These are phyloP conservation scores for Neoboletus subvelutipes DNA, from an alignment of 768 basidiomycete genomes.

Conservation along the genomic window DNA sequence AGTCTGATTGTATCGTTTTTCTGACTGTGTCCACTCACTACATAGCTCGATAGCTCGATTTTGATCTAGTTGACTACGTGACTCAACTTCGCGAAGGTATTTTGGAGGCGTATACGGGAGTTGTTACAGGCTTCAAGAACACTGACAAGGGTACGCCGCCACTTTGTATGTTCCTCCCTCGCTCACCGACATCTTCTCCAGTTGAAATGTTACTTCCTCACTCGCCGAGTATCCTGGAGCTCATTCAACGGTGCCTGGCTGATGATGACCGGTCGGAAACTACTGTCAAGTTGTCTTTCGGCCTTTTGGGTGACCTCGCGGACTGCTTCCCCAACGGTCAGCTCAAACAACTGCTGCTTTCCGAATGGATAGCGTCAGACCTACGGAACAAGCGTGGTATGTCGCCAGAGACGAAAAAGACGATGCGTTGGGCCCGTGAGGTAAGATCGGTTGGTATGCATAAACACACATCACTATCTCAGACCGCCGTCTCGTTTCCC, in stretches of 20 bases:
- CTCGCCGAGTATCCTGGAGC: slow-evolving; percentile 71
- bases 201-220: slow-evolving; percentile 56
- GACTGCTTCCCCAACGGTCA: slow-evolving; percentile 81
- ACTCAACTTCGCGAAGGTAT: slow-evolving; percentile 89
- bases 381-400: slow-evolving; percentile 73
- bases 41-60: slow-evolving; percentile 57
- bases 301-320: slow-evolving; percentile 90
- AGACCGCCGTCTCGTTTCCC: neutral
- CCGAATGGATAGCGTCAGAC: slow-evolving; percentile 76
- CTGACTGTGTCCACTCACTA: neutral
- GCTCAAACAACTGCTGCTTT: slow-evolving; percentile 74
- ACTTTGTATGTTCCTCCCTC: neutral
- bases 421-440: slow-evolving; percentile 92
- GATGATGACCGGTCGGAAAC: slow-evolving; percentile 86
- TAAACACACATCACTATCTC: neutral
- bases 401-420: slow-evolving; percentile 79
- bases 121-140: slow-evolving; percentile 87
- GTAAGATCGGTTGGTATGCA: slow-evolving; percentile 41
- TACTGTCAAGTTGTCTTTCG: slow-evolving; percentile 72
- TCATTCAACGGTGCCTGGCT: slow-evolving; percentile 70
- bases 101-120: slow-evolving; percentile 93
- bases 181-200: slow-evolving; percentile 4
- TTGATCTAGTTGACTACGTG: slow-evolving; percentile 91
- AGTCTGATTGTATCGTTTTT: slow-evolving; percentile 25
- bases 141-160: slow-evolving; percentile 62